These are phyloP conservation scores for Pistacia atlantica DNA, from an alignment of 345 rosid genomes.

Conservation along the genomic window DNA sequence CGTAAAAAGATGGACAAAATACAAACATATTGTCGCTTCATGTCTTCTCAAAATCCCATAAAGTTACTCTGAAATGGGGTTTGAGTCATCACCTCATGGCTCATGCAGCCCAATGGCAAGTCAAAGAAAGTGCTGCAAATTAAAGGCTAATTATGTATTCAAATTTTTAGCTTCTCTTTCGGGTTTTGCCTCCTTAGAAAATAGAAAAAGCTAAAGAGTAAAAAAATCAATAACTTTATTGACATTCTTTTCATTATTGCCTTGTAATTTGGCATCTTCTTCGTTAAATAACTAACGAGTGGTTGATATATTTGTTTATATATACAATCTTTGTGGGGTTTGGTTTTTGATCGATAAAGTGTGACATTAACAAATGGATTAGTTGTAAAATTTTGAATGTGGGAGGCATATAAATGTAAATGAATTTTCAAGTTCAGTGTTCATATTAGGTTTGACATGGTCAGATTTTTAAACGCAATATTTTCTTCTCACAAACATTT, in stretches of 20 bases:
- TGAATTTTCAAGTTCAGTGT: neutral
- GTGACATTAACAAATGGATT: neutral
- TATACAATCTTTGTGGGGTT: neutral
- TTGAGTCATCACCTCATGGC: neutral
- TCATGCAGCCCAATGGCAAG: constrained; percentile 33
- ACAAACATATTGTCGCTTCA: neutral
- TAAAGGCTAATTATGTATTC: constrained; percentile 27
- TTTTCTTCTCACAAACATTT: too few species aligned
- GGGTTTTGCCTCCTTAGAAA: neutral
- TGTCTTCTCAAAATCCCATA: constrained; percentile 10
- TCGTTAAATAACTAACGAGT: neutral
- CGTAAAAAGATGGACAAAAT: constrained; percentile 17
- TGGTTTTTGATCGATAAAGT: neutral
- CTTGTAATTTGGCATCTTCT: constrained; percentile 23
- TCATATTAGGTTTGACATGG: neutral
- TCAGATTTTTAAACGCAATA: neutral
- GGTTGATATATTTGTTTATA: neutral
- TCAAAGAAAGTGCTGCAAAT: constrained; percentile 35
- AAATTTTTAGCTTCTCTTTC: constrained; percentile 12
- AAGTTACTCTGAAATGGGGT: neutral
- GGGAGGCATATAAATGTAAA: too few species aligned
- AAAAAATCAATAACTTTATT: constrained; percentile 17
- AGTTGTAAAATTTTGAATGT: neutral
- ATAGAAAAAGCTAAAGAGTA: neutral
- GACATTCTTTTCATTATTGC: constrained; percentile 21